Evolutionary conservation across 2,329 filamentous ascomycete species (phyloP), one percentile per base, ranked within the genome.

Genomic region (Colletotrichum sp.): DNA sequence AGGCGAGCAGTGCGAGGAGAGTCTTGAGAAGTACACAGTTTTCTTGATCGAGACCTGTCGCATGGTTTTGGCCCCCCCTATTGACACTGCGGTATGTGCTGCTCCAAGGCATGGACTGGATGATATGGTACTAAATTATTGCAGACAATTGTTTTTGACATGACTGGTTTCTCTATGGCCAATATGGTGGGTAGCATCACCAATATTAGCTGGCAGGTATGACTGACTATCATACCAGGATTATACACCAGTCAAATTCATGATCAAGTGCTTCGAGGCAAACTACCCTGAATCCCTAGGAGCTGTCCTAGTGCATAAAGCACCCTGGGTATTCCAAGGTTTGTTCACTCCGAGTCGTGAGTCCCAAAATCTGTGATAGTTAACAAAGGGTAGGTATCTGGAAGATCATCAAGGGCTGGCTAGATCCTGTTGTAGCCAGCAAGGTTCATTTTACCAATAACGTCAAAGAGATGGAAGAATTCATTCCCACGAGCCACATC

Each of bases 251-350:
- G 95, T 99, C 73, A 99, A 98, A 82, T 99, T 98, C 86, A 98
- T 99, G 94, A 98, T 99, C 85, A 98, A 98, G 85, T 98, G 96
- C 84, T 99, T 99, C 82, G 97, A 99, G 86, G 97, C 97, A 75
- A 98, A 99, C 83, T 99, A 98, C 80, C 97, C 97, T 1, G 97
- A 99, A 84, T 96, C 92, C 63, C 89, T 99, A 2, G 97, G 96
- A 32, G 90, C 94, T 3, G 95, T 98, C 4, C 90, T 98, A 61
- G 95, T 99, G 48, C 97, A 99, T 88, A 98, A 98, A 84, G 93
- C 97, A 1, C 97, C 97, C 5, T 99, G 97, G 97, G 88, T 99
- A 61, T 99, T 99, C 87, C 96, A 98, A 88, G 94, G 95, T 93
- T 84, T 71, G 88, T 84, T 28, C 26, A 82, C 81, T 21, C 78